Conservation (phyloP, 2,329 filamentous ascomycete genomes). For the Aspergillus thermomutatus region DNA sequence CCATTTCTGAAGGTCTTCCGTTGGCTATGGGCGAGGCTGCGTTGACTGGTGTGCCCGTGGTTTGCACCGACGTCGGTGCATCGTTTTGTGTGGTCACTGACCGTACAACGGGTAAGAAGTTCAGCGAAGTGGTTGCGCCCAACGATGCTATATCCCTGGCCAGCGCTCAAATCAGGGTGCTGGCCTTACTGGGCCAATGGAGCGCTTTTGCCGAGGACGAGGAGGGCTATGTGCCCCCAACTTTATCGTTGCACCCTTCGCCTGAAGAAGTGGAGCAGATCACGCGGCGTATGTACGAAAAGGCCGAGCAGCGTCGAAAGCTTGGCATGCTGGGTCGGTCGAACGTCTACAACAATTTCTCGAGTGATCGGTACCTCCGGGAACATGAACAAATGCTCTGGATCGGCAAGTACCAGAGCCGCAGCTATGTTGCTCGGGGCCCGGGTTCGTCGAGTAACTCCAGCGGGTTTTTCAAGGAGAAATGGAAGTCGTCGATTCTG, state of each 20-base stretch:
- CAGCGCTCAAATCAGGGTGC: conserved; percentile 59
- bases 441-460: conserved; percentile 3
- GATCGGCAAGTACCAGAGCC: conserved; percentile 37
- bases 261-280: conserved; percentile 46
- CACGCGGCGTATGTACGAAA: conserved; percentile 60
- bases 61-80: conserved; percentile 44
- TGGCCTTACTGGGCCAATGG: conserved; percentile 62
- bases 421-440: conserved; percentile 11
- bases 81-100: conserved; percentile 41
- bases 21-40: conserved; percentile 46
- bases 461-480: conserved; percentile 3
- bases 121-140: conserved; percentile 62
- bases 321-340: conserved; percentile 57
- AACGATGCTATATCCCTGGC: conserved; percentile 61
- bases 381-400: conserved; percentile 62
- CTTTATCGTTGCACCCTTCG: conserved; percentile 51
- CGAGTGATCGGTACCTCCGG: conserved; percentile 57
- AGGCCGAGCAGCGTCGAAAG: conserved; percentile 53
- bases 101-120: conserved; percentile 47
- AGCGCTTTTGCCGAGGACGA: conserved; percentile 55
- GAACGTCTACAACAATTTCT: conserved; percentile 59
- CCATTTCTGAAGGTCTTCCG: conserved; percentile 44
- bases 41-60: conserved; percentile 44
- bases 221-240: conserved; percentile 32
- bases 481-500: background rate